Percentiles rank a stretch among this genome's conserved stretches.
phyloP scores from a whole-genome alignment of 352 stramenopile genomes.

The Paralagenidium karlingii region DNA sequence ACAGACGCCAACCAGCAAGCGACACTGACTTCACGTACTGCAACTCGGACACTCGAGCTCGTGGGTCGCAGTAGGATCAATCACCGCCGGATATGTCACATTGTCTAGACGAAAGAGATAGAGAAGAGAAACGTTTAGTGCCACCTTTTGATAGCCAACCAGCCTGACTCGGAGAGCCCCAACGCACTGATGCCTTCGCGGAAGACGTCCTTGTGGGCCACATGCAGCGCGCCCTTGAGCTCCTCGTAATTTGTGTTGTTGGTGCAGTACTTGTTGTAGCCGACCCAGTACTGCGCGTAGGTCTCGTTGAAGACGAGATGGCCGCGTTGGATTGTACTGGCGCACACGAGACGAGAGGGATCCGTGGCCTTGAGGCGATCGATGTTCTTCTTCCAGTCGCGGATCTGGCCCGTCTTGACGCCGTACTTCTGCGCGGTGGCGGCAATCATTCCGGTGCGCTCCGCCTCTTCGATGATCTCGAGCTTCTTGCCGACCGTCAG shows the following conservation, averaged over 20 bases:
- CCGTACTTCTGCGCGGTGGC: conserved; percentile 76
- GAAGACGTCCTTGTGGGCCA: conserved; percentile 58
- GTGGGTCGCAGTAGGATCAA: conserved; percentile 50
- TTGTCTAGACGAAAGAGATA: conserved; percentile 1
- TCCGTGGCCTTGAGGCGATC: conserved; percentile 62
- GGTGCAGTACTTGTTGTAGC: conserved; percentile 82
- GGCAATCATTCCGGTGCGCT: conserved; percentile 62
- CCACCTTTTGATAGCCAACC: neutral
- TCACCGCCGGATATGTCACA: conserved; percentile 16
- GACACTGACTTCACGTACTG: conserved; percentile 17
- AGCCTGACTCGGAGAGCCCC: neutral
- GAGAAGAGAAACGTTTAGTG: neutral
- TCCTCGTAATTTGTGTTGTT: conserved; percentile 54
- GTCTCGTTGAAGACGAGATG: conserved; percentile 83
- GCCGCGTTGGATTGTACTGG: conserved; percentile 68
- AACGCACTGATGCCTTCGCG: conserved; percentile 61
- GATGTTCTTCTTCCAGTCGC: conserved; percentile 83
- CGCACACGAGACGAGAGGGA: conserved; percentile 64
- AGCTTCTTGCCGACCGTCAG: conserved; percentile 83
- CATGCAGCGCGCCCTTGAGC: conserved; percentile 49
- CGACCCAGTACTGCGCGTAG: conserved; percentile 82
- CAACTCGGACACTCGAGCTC: conserved; percentile 37
- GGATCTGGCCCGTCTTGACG: conserved; percentile 78
- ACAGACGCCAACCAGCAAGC: neutral
- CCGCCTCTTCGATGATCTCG: conserved; percentile 79